Evolutionary conservation across 179 eudicot genomes (phyloP).

Genomic region (Beta corolliflora): DNA sequence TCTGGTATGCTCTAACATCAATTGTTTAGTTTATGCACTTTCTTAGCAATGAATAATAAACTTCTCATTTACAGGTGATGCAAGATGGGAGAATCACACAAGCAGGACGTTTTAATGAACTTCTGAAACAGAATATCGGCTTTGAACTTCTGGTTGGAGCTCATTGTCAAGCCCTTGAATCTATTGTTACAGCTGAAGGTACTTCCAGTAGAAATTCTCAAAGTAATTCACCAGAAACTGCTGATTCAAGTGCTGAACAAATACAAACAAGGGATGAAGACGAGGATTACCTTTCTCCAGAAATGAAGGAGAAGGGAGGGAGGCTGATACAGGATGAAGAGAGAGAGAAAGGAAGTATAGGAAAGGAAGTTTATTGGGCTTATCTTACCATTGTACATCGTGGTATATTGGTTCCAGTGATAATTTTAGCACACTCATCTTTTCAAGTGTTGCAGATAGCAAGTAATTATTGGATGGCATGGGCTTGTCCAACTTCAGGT

Average conservation of each 20-base stretch:
- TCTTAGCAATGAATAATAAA: neutral
- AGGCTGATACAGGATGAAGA: constrained; percentile 82
- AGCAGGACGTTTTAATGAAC: constrained; percentile 81
- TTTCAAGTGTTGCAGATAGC: constrained; percentile 81
- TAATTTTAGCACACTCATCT: constrained; percentile 68
- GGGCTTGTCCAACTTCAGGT: constrained; percentile 79
- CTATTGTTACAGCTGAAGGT: constrained; percentile 61
- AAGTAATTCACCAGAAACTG: constrained; percentile 33
- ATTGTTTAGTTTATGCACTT: neutral
- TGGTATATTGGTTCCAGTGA: constrained; percentile 75
- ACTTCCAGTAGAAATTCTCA: constrained; percentile 43
- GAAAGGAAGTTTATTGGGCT: constrained; percentile 76
- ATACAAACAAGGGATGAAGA: constrained; percentile 51
- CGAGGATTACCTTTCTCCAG: constrained; percentile 44
- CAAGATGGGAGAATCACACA: constrained; percentile 83
- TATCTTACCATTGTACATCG: constrained; percentile 71
- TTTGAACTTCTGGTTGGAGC: constrained; percentile 90
- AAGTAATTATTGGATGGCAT: constrained; percentile 99
- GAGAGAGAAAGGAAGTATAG: constrained; percentile 93
- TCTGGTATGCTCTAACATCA: constrained; percentile 51
- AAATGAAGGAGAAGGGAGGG: constrained; percentile 59
- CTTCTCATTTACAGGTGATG: constrained; percentile 64
- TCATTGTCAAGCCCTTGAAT: constrained; percentile 85
- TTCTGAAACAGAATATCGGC: constrained; percentile 73
- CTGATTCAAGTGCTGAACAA: constrained; percentile 42